phyloP scores from a whole-genome alignment of 305 asterid species.

The Andrographis paniculata region DNA sequence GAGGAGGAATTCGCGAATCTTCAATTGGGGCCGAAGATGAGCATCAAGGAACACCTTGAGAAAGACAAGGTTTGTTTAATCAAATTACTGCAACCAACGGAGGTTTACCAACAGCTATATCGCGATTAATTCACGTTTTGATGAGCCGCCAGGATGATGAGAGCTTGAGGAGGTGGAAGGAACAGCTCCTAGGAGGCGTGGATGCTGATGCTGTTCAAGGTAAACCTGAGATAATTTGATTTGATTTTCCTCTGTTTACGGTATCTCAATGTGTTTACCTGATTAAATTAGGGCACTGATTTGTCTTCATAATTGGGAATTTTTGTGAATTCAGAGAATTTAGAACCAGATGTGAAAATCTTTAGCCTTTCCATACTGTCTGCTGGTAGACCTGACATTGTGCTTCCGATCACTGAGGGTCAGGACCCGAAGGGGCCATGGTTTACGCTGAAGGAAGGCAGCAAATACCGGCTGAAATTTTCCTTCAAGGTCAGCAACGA shows the following conservation, averaged over 20 bases:
- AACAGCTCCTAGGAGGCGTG: constrained; percentile 36
- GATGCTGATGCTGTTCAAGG: constrained; percentile 34
- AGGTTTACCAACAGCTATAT: neutral
- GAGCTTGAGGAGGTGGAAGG: constrained; percentile 45
- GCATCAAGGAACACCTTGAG: constrained; percentile 47
- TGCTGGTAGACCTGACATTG: constrained; percentile 22
- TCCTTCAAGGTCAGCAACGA: constrained; percentile 35
- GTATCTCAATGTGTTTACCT: neutral
- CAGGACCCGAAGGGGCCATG: constrained; percentile 38
- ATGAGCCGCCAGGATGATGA: constrained; percentile 27
- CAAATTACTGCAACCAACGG: neutral
- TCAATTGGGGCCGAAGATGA: constrained; percentile 36
- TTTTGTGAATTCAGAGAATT: constrained; percentile 23
- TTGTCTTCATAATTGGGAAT: neutral
- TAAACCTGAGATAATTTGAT: neutral
- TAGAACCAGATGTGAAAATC: constrained; percentile 42
- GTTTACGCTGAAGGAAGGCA: constrained; percentile 45
- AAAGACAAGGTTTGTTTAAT: constrained; percentile 33
- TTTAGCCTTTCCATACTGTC: constrained; percentile 31
- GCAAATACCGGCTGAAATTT: constrained; percentile 30
- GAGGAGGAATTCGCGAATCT: constrained; percentile 35
- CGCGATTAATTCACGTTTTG: neutral
- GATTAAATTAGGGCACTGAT: neutral
- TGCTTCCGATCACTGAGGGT: constrained; percentile 31
- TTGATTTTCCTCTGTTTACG: neutral